phyloP scores from a whole-genome alignment of 2,329 filamentous ascomycete species.

The Aspergillus costaricaensis region DNA sequence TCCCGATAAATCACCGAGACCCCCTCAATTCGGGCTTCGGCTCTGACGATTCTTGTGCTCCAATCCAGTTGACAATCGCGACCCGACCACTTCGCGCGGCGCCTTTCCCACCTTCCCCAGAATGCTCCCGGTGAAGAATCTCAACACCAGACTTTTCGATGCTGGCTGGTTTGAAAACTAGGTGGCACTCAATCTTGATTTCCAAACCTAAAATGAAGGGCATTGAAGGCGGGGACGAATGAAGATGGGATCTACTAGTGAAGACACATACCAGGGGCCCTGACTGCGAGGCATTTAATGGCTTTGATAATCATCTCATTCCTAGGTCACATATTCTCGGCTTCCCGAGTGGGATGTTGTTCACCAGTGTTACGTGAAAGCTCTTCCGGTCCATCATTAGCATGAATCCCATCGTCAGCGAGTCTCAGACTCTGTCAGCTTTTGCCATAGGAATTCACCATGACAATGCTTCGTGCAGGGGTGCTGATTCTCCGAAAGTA shows the following conservation, averaged over 20 bases:
- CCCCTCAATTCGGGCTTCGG: background rate
- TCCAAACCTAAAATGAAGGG: background rate
- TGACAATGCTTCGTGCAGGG: background rate
- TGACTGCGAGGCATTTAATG: background rate
- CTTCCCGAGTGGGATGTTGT: conserved; percentile 15
- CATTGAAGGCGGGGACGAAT: background rate
- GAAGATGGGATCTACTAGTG: background rate
- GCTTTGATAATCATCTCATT: background rate
- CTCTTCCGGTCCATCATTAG: background rate
- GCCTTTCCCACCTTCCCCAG: background rate
- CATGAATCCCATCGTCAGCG: background rate
- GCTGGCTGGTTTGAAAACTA: background rate
- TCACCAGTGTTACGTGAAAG: background rate
- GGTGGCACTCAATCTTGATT: background rate
- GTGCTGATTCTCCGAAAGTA: conserved; percentile 1
- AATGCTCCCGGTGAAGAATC: conserved; percentile 5
- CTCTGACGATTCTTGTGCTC: background rate
- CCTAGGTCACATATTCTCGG: conserved; percentile 6
- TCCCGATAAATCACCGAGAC: conserved; percentile 34
- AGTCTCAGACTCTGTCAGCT: background rate
- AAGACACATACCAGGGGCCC: background rate
- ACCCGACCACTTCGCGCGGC: background rate
- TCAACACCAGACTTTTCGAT: background rate
- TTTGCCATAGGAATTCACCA: background rate
- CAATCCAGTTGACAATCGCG: background rate